A percentile compares a stretch with the other conserved stretches of the same genome.
phyloP scores from a whole-genome alignment of 176 grass and related monocot genomes.

The Musa schizocarpa region DNA sequence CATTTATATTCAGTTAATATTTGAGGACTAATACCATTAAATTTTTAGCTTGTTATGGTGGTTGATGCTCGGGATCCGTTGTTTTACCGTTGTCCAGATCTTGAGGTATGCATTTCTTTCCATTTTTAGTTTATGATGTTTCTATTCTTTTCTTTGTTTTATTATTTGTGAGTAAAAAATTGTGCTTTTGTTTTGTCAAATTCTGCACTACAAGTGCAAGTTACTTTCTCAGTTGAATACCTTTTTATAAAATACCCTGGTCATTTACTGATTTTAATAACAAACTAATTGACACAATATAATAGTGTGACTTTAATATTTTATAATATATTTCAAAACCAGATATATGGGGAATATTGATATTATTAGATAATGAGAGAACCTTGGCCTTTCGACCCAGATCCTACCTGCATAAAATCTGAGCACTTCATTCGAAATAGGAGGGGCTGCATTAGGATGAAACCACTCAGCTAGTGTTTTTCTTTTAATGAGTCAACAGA shows the following conservation, averaged over 20 bases:
- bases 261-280: background rate
- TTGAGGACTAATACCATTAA: conserved; percentile 2
- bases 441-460: background rate
- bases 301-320: background rate
- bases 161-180: background rate
- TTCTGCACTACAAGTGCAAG: background rate
- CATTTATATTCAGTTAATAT: background rate
- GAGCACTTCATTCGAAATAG: background rate
- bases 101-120: conserved; percentile 50
- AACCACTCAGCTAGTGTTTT: background rate
- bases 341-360: background rate
- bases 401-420: background rate
- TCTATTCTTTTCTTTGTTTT: background rate
- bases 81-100: conserved; percentile 80
- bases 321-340: background rate
- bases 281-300: background rate
- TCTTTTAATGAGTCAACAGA: background rate
- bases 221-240: background rate
- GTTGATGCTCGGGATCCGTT: conserved; percentile 90
- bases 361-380: background rate
- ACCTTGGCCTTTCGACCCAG: background rate
- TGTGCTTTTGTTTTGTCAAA: background rate
- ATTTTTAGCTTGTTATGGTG: conserved; percentile 74
- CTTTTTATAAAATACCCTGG: no score
- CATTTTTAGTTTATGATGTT: background rate